A percentile compares a stretch with the other conserved stretches of the same genome.
phyloP scores from a whole-genome alignment of 2,329 filamentous ascomycete species.

The Colletotrichum sidae region DNA sequence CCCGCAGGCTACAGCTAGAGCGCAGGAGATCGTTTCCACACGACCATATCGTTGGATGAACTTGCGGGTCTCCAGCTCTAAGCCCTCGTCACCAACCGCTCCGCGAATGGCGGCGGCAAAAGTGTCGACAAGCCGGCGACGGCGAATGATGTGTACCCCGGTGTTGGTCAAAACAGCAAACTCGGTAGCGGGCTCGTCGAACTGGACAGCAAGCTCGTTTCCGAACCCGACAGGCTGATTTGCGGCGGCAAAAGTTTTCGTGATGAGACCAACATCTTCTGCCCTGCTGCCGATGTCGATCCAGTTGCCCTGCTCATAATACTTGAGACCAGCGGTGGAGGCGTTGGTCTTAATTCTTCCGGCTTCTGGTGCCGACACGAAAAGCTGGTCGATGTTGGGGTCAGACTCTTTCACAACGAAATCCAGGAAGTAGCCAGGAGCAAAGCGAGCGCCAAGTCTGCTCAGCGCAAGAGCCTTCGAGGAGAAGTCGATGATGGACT shows the following conservation, averaged over 20 bases:
- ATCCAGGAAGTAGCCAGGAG: conserved; percentile 92
- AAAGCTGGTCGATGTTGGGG: conserved; percentile 75
- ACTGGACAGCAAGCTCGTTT: conserved; percentile 97
- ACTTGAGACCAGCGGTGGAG: conserved; percentile 66
- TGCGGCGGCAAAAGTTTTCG: conserved; percentile 77
- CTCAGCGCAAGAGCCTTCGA: conserved; percentile 63
- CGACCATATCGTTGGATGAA: conserved; percentile 90
- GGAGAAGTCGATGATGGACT: conserved; percentile 58
- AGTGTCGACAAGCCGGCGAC: conserved; percentile 88
- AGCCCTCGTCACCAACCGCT: conserved; percentile 79
- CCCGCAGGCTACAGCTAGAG: conserved; percentile 93
- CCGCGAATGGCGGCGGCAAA: conserved; percentile 85
- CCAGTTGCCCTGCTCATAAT: conserved; percentile 84
- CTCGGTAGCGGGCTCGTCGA: conserved; percentile 83
- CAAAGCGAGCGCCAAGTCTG: conserved; percentile 70
- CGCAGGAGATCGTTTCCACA: conserved; percentile 88
- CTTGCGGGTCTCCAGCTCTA: conserved; percentile 84
- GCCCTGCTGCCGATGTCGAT: conserved; percentile 78
- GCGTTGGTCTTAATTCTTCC: conserved; percentile 79
- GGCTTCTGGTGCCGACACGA: conserved; percentile 88
- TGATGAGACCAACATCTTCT: conserved; percentile 83
- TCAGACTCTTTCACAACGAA: conserved; percentile 75
- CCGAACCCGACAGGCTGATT: conserved; percentile 82
- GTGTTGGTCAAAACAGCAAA: conserved; percentile 92
- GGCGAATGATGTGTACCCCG: conserved; percentile 86